phyloP scores from a whole-genome alignment of 73 alveolate species.

The Paramecium pentaurelia region DNA sequence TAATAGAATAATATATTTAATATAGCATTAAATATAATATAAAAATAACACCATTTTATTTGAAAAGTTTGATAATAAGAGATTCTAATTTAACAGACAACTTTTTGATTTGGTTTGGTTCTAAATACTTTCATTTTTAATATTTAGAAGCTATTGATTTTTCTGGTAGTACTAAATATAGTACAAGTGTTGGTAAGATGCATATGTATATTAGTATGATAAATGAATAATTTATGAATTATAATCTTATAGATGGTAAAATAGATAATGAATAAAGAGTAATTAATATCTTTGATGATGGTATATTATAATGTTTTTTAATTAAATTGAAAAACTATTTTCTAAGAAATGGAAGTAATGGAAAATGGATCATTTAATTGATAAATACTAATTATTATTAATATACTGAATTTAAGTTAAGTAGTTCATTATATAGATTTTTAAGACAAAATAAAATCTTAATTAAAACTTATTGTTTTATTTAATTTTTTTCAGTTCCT shows the following conservation, averaged over 20 bases:
- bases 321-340: background rate
- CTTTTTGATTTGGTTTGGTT: conserved; percentile 20
- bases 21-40: background rate
- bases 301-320: background rate
- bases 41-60: background rate
- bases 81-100: background rate
- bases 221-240: background rate
- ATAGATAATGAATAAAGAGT: background rate
- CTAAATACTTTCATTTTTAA: background rate
- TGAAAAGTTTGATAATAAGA: background rate
- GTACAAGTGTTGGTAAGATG: conserved; percentile 20
- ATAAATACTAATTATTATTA: background rate
- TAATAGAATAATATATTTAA: background rate
- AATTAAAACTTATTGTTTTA: background rate
- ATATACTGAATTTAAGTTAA: conserved; percentile 7
- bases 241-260: background rate
- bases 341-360: background rate
- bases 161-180: background rate
- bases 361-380: background rate
- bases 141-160: background rate
- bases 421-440: background rate
- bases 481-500: background rate
- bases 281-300: conserved; percentile 21
- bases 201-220: conserved; percentile 5
- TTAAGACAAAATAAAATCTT: background rate